Conservation (phyloP, 768 basidiomycete species). For the Leccinum uliginosum region DNA sequence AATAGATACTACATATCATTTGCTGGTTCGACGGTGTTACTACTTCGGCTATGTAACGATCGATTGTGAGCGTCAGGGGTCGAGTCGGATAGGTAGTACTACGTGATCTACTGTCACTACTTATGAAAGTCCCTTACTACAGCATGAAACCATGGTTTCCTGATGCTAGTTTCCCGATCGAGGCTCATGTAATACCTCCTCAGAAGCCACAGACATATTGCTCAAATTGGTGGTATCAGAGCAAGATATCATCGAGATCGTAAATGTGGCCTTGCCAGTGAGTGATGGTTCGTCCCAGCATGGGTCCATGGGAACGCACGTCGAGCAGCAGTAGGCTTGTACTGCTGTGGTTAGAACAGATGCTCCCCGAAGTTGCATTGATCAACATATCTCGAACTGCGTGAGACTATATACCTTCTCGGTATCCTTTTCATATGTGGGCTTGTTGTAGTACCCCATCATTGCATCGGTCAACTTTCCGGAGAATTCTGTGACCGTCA, state of each 20-base stretch:
- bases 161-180: constrained; percentile 29
- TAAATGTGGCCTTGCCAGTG: constrained; percentile 82
- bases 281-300: constrained; percentile 93
- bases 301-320: constrained; percentile 76
- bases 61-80: no score
- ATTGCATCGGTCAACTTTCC: constrained; percentile 65
- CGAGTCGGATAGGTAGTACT: no score
- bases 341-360: constrained; percentile 2
- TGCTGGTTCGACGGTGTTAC: no score
- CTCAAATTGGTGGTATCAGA: constrained; percentile 70
- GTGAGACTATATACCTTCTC: constrained; percentile 74
- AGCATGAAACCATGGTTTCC: no score
- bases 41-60: no score
- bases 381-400: constrained; percentile 69
- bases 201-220: constrained; percentile 81
- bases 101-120: no score
- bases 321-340: constrained; percentile 79
- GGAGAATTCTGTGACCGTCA: constrained; percentile 65
- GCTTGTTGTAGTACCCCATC: constrained; percentile 83
- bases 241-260: constrained; percentile 73
- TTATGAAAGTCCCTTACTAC: no score
- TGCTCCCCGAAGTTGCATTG: not conserved
- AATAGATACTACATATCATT: no score
- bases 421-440: constrained; percentile 58
- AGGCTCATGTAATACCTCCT: constrained; percentile 43